Conservation (phyloP, 495 filamentous ascomycete genomes). For the Penicillium turbatum region DNA sequence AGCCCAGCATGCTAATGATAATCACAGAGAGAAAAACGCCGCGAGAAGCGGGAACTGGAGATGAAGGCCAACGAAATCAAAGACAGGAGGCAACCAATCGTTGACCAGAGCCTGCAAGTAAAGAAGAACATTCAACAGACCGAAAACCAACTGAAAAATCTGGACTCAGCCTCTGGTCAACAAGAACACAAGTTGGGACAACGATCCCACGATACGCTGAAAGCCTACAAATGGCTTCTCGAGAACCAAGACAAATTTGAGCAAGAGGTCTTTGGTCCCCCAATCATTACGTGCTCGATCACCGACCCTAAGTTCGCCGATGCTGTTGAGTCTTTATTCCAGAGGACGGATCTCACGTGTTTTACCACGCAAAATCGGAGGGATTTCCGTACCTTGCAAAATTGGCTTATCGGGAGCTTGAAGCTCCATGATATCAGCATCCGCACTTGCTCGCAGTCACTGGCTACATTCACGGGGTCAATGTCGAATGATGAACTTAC, state of each 20-base stretch:
- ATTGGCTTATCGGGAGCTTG: slow-evolving; percentile 40
- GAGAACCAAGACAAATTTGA: slow-evolving; percentile 68
- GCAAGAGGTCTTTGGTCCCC: slow-evolving; percentile 78
- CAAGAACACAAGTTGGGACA: slow-evolving; percentile 58
- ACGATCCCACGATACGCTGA: slow-evolving; percentile 56
- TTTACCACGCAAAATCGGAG: slow-evolving; percentile 70
- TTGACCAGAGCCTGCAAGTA: slow-evolving; percentile 25
- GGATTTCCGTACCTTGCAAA: slow-evolving; percentile 67
- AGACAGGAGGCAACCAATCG: slow-evolving; percentile 18
- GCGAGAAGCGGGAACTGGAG: slow-evolving; percentile 30
- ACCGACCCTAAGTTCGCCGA: slow-evolving; percentile 70
- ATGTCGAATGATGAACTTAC: slow-evolving; percentile 52
- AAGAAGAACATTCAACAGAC: slow-evolving; percentile 30
- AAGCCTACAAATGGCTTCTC: slow-evolving; percentile 76
- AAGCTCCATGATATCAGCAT: slow-evolving; percentile 63
- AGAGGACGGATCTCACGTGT: slow-evolving; percentile 57
- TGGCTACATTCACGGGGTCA: slow-evolving; percentile 50
- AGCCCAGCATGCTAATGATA: slow-evolving; percentile 18
- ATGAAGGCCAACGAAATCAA: slow-evolving; percentile 31
- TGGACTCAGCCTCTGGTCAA: slow-evolving; percentile 75
- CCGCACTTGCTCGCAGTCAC: slow-evolving; percentile 46
- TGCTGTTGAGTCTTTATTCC: slow-evolving; percentile 67
- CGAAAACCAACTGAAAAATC: slow-evolving; percentile 47
- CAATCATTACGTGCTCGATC: slow-evolving; percentile 75
- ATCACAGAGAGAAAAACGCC: slow-evolving; percentile 35